These are phyloP conservation scores for Scolecobasidium constrictum DNA, from an alignment of 2,329 filamentous ascomycete genomes.

Conservation along the genomic window DNA sequence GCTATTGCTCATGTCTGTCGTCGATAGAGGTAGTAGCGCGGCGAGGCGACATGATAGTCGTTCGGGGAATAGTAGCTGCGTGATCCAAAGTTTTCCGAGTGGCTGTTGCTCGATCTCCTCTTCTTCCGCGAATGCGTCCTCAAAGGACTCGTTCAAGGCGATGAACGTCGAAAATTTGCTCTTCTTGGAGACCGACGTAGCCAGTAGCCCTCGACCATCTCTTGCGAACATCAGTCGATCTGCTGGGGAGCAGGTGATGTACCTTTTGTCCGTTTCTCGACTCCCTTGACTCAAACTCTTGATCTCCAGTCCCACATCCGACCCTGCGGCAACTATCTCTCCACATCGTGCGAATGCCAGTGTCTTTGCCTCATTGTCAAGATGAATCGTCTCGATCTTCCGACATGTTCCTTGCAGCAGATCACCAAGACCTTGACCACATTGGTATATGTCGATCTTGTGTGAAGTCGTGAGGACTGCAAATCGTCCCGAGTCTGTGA, in stretches of 20 bases:
- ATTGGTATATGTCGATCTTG: conserved; percentile 81
- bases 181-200: conserved; percentile 26
- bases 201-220: conserved; percentile 27
- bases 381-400: conserved; percentile 57
- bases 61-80: conserved; percentile 29
- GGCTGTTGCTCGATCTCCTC: conserved; percentile 22
- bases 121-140: conserved; percentile 28
- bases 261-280: conserved; percentile 21
- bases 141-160: conserved; percentile 26
- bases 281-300: conserved; percentile 1
- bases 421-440: conserved; percentile 28
- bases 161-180: conserved; percentile 25
- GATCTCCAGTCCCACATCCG: conserved; percentile 44
- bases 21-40: conserved; percentile 25
- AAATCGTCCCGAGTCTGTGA: conserved; percentile 64
- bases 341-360: conserved; percentile 75
- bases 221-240: conserved; percentile 28
- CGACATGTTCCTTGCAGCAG: conserved; percentile 41
- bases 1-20: conserved; percentile 24
- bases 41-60: conserved; percentile 26
- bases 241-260: conserved; percentile 24
- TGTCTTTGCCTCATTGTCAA: conserved; percentile 68
- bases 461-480: conserved; percentile 74
- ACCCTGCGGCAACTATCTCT: conserved; percentile 72
- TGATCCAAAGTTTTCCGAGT: conserved; percentile 25